Conservation (phyloP, 2,329 filamentous ascomycete species). For the Tolypocladium sp. region DNA sequence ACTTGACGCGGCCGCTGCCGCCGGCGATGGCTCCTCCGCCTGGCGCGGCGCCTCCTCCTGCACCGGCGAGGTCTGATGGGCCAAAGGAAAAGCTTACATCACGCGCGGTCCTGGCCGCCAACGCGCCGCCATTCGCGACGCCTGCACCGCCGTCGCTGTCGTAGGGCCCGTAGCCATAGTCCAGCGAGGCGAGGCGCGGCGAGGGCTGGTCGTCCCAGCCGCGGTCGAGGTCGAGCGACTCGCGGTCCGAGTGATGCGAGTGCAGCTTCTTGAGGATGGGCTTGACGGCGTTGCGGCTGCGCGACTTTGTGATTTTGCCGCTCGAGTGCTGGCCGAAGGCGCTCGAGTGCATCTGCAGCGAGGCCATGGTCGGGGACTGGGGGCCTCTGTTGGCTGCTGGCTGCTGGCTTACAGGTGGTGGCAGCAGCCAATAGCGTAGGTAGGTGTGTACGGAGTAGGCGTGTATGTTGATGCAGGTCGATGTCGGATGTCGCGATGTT, state of each 20-base stretch:
- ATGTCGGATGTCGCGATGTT: not conserved
- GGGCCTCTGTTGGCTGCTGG: not conserved
- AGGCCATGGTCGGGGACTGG: constrained; percentile 11
- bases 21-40: not conserved
- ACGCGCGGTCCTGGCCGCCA: constrained; percentile 11
- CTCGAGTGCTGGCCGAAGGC: constrained; percentile 5
- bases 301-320: constrained; percentile 31
- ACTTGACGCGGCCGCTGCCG: constrained; percentile 21
- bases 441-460: not conserved
- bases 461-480: not conserved
- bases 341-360: constrained; percentile 17
- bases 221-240: constrained; percentile 52
- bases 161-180: constrained; percentile 14
- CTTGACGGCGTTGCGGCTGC: constrained; percentile 42
- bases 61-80: constrained; percentile 21
- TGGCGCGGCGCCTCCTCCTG: not conserved
- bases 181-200: constrained; percentile 3
- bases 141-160: constrained; percentile 14
- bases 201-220: constrained; percentile 45
- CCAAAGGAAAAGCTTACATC: constrained; percentile 40
- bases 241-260: constrained; percentile 45
- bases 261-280: constrained; percentile 53
- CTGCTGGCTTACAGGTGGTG: not conserved
- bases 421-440: not conserved
- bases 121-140: constrained; percentile 5